These are phyloP conservation scores for Neocucurbitaria cava DNA, from an alignment of 2,329 filamentous ascomycete species.

Conservation along the genomic window DNA sequence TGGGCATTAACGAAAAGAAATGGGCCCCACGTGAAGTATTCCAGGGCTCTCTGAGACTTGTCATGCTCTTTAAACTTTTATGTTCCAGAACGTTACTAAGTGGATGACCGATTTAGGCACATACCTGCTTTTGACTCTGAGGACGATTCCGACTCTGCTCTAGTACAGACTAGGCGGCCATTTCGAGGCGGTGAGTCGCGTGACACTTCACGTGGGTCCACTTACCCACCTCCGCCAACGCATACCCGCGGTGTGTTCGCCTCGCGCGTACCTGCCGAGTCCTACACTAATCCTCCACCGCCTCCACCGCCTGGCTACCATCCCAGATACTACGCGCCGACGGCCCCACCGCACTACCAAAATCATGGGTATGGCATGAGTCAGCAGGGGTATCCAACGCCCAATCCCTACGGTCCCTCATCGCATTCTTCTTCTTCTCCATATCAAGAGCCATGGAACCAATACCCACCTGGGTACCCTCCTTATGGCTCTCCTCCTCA, in stretches of 20 bases:
- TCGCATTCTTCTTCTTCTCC: slow-evolving; percentile 47
- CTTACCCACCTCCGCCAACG: slow-evolving; percentile 34
- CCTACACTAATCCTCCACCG: slow-evolving; percentile 68
- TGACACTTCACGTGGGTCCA: slow-evolving; percentile 34
- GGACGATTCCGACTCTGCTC: slow-evolving; percentile 40
- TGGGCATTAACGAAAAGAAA: background rate
- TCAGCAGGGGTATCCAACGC: slow-evolving; percentile 42
- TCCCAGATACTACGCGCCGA: slow-evolving; percentile 44
- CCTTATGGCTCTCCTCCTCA: slow-evolving; percentile 45
- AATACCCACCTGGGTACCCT: slow-evolving; percentile 44
- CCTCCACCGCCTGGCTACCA: slow-evolving; percentile 64
- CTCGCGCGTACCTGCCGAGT: slow-evolving; percentile 44
- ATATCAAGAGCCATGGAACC: slow-evolving; percentile 46
- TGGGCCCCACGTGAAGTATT: background rate
- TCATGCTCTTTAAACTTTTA: background rate
- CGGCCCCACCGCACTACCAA: slow-evolving; percentile 46
- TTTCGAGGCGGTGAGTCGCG: slow-evolving; percentile 39
- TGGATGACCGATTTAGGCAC: slow-evolving; percentile 23
- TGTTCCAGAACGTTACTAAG: slow-evolving; percentile 5
- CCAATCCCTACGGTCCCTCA: slow-evolving; percentile 41
- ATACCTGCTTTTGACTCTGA: slow-evolving; percentile 41
- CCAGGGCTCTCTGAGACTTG: background rate
- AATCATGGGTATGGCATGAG: slow-evolving; percentile 43
- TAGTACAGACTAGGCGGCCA: slow-evolving; percentile 37
- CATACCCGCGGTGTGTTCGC: slow-evolving; percentile 42